Percentiles rank a stretch among this genome's conserved stretches.
Conservation (phyloP, 495 filamentous ascomycete species). For the Apiosordaria backusii region DNA sequence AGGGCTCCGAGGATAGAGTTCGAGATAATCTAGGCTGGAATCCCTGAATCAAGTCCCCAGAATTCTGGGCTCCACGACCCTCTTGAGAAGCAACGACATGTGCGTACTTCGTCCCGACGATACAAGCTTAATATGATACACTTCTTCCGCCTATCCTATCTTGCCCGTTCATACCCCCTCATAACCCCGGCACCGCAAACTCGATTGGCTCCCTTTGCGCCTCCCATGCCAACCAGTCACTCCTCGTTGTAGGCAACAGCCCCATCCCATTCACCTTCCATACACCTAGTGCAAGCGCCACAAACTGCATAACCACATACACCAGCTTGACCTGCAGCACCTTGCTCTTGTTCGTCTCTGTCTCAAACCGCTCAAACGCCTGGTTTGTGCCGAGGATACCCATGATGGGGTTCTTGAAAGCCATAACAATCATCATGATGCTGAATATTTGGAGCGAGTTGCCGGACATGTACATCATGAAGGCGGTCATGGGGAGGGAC, state of each 20-base stretch:
- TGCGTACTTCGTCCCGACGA: too few species aligned
- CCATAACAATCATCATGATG: constrained; percentile 99
- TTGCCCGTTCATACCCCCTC: background rate
- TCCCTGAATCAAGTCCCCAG: too few species aligned
- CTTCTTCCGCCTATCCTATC: background rate
- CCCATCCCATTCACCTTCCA: constrained; percentile 99
- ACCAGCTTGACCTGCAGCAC: constrained; percentile 77
- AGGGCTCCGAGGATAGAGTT: too few species aligned
- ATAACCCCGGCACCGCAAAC: constrained; percentile 58
- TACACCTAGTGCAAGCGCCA: constrained; percentile 77
- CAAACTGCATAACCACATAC: constrained; percentile 81
- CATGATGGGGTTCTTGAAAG: constrained; percentile 93
- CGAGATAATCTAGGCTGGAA: too few species aligned
- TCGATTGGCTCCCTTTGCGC: constrained; percentile 73
- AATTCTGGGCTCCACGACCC: too few species aligned
- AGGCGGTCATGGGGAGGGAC: constrained; percentile 92
- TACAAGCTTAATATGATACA: background rate
- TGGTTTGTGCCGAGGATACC: constrained; percentile 74
- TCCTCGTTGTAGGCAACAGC: constrained; percentile 86
- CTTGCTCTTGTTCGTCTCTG: constrained; percentile 66
- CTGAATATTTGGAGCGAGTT: constrained; percentile 98
- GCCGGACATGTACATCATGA: constrained; percentile 99
- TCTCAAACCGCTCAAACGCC: constrained; percentile 85
- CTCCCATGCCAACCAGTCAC: constrained; percentile 96
- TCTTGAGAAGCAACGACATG: too few species aligned